These are phyloP conservation scores for Cladosporium sp. DNA, from an alignment of 2,329 filamentous ascomycete species.

Conservation along the genomic window DNA sequence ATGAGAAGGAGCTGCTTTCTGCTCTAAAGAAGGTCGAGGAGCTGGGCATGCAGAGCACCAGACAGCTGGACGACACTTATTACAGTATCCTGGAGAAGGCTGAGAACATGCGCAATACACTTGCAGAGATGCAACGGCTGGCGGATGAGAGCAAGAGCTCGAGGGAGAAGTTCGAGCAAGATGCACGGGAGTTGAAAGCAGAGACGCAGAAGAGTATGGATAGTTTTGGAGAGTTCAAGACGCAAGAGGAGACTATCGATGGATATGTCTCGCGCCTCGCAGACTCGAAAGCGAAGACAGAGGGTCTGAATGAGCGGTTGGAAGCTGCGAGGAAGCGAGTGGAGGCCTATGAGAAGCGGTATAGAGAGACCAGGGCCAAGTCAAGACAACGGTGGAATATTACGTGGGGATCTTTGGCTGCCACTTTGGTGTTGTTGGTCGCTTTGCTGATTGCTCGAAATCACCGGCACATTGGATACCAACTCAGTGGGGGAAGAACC, in stretches of 20 bases:
- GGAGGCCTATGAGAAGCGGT: slow-evolving; percentile 63
- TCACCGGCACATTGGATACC: slow-evolving; percentile 18
- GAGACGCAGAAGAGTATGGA: slow-evolving; percentile 60
- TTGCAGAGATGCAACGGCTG: slow-evolving; percentile 63
- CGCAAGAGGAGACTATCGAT: slow-evolving; percentile 61
- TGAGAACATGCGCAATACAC: slow-evolving; percentile 58
- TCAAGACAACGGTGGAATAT: slow-evolving; percentile 35
- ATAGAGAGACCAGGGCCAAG: slow-evolving; percentile 64
- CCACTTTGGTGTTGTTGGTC: slow-evolving; percentile 22
- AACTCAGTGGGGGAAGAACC: slow-evolving; percentile 16
- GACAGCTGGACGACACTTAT: slow-evolving; percentile 68
- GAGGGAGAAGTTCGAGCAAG: slow-evolving; percentile 38
- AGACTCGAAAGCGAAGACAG: slow-evolving; percentile 56
- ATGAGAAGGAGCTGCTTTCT: slow-evolving; percentile 37
- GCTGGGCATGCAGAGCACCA: slow-evolving; percentile 58
- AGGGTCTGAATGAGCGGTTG: slow-evolving; percentile 58
- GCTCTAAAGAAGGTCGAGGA: slow-evolving; percentile 44
- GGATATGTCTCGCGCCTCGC: slow-evolving; percentile 59
- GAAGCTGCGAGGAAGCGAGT: slow-evolving; percentile 61
- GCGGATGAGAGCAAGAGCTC: slow-evolving; percentile 57
- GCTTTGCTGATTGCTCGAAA: slow-evolving; percentile 26
- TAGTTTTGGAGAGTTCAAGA: slow-evolving; percentile 58
- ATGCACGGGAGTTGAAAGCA: slow-evolving; percentile 45
- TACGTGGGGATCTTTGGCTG: slow-evolving; percentile 24
- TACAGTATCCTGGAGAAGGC: slow-evolving; percentile 69